phyloP scores from a whole-genome alignment of 208 protist species.

The Leishmania major region DNA sequence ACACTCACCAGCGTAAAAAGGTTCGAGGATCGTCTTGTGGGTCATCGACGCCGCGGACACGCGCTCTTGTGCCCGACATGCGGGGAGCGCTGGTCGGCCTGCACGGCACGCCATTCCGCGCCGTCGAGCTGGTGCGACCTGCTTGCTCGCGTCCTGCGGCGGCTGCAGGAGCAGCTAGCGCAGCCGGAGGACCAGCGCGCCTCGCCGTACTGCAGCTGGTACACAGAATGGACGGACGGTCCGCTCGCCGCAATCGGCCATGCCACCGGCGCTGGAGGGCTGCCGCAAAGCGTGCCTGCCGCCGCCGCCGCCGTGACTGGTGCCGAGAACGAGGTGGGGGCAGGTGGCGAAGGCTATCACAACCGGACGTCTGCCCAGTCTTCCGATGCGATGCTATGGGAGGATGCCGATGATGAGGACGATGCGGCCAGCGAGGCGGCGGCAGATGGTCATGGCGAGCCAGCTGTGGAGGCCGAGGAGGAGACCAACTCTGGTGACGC shows the following conservation, averaged over 20 bases:
- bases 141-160: constrained; percentile 58
- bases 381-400: constrained; percentile 22
- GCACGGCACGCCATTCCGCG: constrained; percentile 44
- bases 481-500: not conserved
- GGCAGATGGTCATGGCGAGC: not conserved
- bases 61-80: constrained; percentile 68
- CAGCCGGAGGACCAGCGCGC: not conserved
- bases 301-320: not conserved
- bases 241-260: not conserved
- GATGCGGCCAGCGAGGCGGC: constrained; percentile 1
- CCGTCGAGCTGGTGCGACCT: constrained; percentile 64
- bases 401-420: constrained; percentile 28
- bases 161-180: constrained; percentile 14
- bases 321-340: not conserved
- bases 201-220: constrained; percentile 73
- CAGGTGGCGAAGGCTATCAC: constrained; percentile 7
- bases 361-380: constrained; percentile 22
- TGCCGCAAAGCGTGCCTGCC: not conserved
- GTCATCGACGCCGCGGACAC: constrained; percentile 6
- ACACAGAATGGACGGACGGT: constrained; percentile 40
- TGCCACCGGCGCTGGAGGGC: not conserved
- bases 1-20: constrained; percentile 13
- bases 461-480: not conserved
- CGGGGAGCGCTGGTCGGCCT: constrained; percentile 58
- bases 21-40: constrained; percentile 13